phyloP scores from a whole-genome alignment of 2,329 filamentous ascomycete genomes.

The Colletotrichum godetiae region DNA sequence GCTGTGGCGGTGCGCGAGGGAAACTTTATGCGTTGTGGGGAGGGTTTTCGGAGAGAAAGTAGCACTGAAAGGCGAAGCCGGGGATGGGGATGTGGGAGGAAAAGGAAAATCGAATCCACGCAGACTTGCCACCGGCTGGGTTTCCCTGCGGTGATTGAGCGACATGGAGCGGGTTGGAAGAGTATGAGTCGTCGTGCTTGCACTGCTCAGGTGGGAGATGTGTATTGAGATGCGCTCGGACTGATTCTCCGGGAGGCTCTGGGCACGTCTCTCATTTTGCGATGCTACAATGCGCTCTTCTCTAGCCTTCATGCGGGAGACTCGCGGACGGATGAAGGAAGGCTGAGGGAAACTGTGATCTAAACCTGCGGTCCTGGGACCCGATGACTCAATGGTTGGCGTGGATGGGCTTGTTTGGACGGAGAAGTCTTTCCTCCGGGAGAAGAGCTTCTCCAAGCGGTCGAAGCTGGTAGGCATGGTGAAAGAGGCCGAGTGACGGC shows the following conservation, averaged over 20 bases:
- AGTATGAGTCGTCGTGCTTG: constrained; percentile 21
- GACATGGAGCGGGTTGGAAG: constrained; percentile 30
- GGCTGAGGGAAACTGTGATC: constrained; percentile 60
- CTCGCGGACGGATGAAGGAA: constrained; percentile 67
- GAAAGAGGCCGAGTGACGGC: background rate
- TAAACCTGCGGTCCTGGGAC: constrained; percentile 37
- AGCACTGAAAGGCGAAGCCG: constrained; percentile 30
- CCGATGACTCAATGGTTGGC: constrained; percentile 1
- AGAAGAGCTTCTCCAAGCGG: constrained; percentile 63
- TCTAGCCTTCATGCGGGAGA: constrained; percentile 66
- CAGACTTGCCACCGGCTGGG: constrained; percentile 41
- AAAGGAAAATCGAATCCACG: constrained; percentile 52
- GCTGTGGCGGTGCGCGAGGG: constrained; percentile 33
- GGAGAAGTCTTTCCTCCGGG: constrained; percentile 49
- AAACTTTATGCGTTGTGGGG: constrained; percentile 10
- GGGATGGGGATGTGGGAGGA: constrained; percentile 43
- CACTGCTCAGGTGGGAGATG: constrained; percentile 26
- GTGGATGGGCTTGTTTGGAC: background rate
- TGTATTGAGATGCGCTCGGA: constrained; percentile 37
- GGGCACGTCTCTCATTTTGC: constrained; percentile 23
- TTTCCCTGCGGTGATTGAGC: constrained; percentile 18
- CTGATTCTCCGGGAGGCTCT: constrained; percentile 33
- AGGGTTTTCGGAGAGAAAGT: constrained; percentile 22
- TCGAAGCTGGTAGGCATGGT: constrained; percentile 35
- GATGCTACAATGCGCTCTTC: constrained; percentile 50